phyloP scores from a whole-genome alignment of 352 stramenopile genomes.

The Globisporangium cystogenes region DNA sequence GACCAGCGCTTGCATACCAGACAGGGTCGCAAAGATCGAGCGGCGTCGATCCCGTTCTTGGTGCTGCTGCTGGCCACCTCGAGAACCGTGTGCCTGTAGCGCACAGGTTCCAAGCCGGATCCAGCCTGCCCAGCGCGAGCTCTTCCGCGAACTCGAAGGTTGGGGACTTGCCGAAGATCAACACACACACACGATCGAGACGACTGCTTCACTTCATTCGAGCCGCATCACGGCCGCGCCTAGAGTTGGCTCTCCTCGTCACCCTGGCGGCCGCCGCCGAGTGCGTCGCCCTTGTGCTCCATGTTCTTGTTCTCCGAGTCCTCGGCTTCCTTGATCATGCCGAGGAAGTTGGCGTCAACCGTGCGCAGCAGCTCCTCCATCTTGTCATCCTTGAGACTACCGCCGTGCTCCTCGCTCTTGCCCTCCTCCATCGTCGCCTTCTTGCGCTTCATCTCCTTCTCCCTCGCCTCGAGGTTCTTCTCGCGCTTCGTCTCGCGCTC shows the following conservation, averaged over 20 bases:
- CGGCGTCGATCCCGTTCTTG: too few relatives aligned
- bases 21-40: too few relatives aligned
- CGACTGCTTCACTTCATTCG: too few relatives aligned
- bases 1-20: too few relatives aligned
- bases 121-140: too few relatives aligned
- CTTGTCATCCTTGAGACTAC: slow-evolving; percentile 84
- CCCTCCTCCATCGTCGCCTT: slow-evolving; percentile 81
- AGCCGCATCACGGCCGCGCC: too few relatives aligned
- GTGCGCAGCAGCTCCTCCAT: slow-evolving; percentile 93
- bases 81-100: too few relatives aligned
- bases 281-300: slow-evolving; percentile 62
- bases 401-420: slow-evolving; percentile 54
- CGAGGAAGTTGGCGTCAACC: slow-evolving; percentile 93
- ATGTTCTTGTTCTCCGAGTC: slow-evolving; percentile 90
- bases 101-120: too few relatives aligned
- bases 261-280: slow-evolving; percentile 20
- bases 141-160: too few relatives aligned
- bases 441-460: slow-evolving; percentile 85
- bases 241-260: slow-evolving; percentile 26
- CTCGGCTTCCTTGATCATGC: slow-evolving; percentile 95
- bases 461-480: slow-evolving; percentile 91
- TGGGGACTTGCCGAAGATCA: too few relatives aligned
- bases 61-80: too few relatives aligned
- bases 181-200: too few relatives aligned
- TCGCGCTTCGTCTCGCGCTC: slow-evolving; percentile 96